Base-by-base conservation (phyloP, 306 rosid species). In the Trifolium subterraneum region DNA sequence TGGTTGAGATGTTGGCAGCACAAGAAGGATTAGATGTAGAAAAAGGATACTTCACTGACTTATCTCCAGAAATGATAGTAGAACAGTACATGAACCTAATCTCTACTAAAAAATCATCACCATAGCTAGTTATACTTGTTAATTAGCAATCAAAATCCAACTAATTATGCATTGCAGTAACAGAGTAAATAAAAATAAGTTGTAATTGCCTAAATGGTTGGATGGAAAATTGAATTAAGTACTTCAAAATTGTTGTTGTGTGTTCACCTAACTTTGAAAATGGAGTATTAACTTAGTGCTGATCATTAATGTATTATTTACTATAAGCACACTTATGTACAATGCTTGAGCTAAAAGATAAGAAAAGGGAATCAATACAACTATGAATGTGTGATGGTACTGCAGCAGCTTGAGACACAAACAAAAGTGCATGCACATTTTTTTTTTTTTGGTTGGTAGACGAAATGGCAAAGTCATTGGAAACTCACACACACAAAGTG, bases 11-110 rank as follows among this genome's bases (percentile, higher is more conserved):
- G 87, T 84, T 88, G 3, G 96, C 94, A 7, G 87, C 91, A 1
- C 78, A 86, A 78, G 96, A 85, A 74, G 92, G 96, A n/a, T 44
- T 91, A 68, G 90, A 88, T n/a, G 94, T 89, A 25, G 94, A 89
- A 71, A 81, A 84, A 41, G 97, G 97, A 9, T 89, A 93, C 78
- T 91, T 84, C 82, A 93, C 97, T n/a, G 93, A 87, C 61, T 58
- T 22, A 52, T 86, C 98, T 27, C 90, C 94, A 9, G 97, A 88
- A 77, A 88, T 86, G 91, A 66, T 90, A 1, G 16, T 80, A 59
- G 85, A 90, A 9, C 61, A 82, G 18, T 90, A 90, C 45, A 64
- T 72, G 84, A 87, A 87, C 47, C 47, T 87, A 48, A 83, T 73
- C 36, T 78, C 89, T 22, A 56, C 84, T 38, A 74, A 68, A 18